These are phyloP conservation scores for Candida orba DNA, from an alignment of 805 yeast species.

Conservation along the genomic window DNA sequence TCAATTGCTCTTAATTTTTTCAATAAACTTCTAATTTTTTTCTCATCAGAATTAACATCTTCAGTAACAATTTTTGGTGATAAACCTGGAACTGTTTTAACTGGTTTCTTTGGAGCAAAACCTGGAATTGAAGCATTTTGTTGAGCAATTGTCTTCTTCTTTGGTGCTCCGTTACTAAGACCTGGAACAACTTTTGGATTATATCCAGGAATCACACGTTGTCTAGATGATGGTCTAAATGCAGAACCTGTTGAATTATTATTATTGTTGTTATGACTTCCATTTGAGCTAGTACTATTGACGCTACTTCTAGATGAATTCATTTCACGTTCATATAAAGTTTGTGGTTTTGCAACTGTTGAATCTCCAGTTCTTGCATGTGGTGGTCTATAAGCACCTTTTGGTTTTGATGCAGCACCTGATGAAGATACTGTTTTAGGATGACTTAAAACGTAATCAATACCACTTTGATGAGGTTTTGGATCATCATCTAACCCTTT, in stretches of 20 bases:
- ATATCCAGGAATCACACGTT: conserved; percentile 51
- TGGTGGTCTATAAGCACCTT: conserved; percentile 96
- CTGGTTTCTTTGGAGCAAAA: conserved; percentile 35
- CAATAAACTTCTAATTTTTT: conserved; percentile 81
- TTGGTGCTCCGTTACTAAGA: conserved; percentile 66
- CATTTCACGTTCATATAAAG: conserved; percentile 54
- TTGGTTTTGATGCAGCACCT: conserved; percentile 44
- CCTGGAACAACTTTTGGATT: conserved; percentile 60
- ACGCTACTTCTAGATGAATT: conserved; percentile 16
- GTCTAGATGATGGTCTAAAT: conserved; percentile 28
- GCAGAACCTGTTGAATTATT: conserved; percentile 7
- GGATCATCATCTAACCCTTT: conserved; percentile 46
- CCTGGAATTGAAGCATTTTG: conserved; percentile 42
- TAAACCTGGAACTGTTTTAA: conserved; percentile 44
- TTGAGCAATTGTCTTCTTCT: conserved; percentile 12
- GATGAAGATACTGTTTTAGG: conserved; percentile 27
- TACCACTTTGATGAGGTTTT: conserved; percentile 64
- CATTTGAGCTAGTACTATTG: conserved; percentile 4
- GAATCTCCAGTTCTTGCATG: conserved; percentile 60
- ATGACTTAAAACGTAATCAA: conserved; percentile 38
- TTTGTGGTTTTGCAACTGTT: conserved; percentile 30
- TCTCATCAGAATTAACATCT: conserved; percentile 64
- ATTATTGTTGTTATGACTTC: background rate
- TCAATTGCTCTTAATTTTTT: conserved; percentile 96
- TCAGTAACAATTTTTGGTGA: conserved; percentile 26